Base-by-base conservation (phyloP, 106 monocot genomes). In the Allium sativum region DNA sequence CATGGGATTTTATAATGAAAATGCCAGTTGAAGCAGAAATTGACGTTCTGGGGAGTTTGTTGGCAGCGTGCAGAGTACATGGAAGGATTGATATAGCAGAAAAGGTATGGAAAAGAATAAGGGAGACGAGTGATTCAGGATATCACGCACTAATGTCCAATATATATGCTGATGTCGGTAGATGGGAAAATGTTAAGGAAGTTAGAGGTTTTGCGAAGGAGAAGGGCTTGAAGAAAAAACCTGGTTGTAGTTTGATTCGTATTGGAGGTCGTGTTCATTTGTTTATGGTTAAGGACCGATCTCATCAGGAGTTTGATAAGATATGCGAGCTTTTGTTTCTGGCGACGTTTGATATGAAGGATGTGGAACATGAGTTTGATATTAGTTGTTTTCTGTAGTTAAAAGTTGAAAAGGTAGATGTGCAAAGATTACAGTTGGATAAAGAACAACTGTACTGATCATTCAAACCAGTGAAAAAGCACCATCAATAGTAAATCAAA, bases 11-110 rank as follows among this genome's bases (percentile, higher is more conserved):
- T 47, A 72, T 87, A 12, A 3, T 17, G 18, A 80, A 58, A 19
- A 77, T 87, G 78, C 68, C 56, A 12, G 41, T 74, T 0, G 77
- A 74, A 55, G 71, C 79, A 21, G 65, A 68, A 16, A 64, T 80
- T 12, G 82, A 87, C 70, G 77, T 82, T 8, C 44, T 87, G 21
- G 87, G 87, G 18, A 77, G 82, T 12, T 68, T 87, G 8, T 71
- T 87, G 42, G 79, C 62, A 63, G 79, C 82, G 10, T 87, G 87
- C 58, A 68, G 79, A 44, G 69, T 77, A 65, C 65, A 79, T 44
- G 69, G 69, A 21, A 77, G 77, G 65, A 44, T 61, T 10, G 79
- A 87, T 48, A 56, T 87, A 40, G 87, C 87, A 48, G 82, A 83
- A 58, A 18, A 68, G 12, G 52, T 87, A 0, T 59, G 73, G 4